A percentile compares a stretch with the other conserved stretches of the same genome.
Conservation (phyloP, 2,329 filamentous ascomycete genomes). For the Colletotrichum echinochloae region DNA sequence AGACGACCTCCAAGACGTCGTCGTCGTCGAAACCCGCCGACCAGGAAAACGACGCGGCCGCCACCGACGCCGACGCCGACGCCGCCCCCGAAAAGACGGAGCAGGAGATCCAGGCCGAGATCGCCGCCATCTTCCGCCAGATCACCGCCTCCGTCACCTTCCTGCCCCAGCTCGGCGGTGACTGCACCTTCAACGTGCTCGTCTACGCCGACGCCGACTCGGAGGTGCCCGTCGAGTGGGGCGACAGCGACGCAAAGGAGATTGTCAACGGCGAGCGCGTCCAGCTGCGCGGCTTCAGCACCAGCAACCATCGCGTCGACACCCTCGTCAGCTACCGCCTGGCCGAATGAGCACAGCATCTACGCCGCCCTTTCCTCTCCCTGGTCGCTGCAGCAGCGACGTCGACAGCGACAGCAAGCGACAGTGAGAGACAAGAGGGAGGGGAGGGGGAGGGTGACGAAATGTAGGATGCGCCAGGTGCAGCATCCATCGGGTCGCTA, state of each 20-base stretch:
- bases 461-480: background rate
- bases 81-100: conserved; percentile 82
- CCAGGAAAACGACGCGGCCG: conserved; percentile 73
- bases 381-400: too few relatives aligned
- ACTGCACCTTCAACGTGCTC: conserved; percentile 98
- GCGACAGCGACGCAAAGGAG: conserved; percentile 97
- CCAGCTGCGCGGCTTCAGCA: conserved; percentile 95
- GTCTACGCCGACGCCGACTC: conserved; percentile 98
- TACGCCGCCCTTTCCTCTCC: too few relatives aligned
- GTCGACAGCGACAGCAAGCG: background rate
- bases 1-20: conserved; percentile 50
- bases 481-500: background rate
- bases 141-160: conserved; percentile 99
- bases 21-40: conserved; percentile 63
- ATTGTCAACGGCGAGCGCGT: conserved; percentile 95
- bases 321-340: conserved; percentile 93
- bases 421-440: background rate
- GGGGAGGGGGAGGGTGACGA: too few relatives aligned
- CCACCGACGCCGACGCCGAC: conserved; percentile 36
- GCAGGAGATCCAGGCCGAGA: conserved; percentile 92
- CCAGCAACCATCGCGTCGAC: conserved; percentile 92
- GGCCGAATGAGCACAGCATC: conserved; percentile 35
- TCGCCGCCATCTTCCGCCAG: conserved; percentile 96
- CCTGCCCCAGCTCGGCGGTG: conserved; percentile 89
- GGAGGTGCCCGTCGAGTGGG: conserved; percentile 98